phyloP scores from a whole-genome alignment of 352 stramenopile genomes.

The Phytopythium chamaehyphon region DNA sequence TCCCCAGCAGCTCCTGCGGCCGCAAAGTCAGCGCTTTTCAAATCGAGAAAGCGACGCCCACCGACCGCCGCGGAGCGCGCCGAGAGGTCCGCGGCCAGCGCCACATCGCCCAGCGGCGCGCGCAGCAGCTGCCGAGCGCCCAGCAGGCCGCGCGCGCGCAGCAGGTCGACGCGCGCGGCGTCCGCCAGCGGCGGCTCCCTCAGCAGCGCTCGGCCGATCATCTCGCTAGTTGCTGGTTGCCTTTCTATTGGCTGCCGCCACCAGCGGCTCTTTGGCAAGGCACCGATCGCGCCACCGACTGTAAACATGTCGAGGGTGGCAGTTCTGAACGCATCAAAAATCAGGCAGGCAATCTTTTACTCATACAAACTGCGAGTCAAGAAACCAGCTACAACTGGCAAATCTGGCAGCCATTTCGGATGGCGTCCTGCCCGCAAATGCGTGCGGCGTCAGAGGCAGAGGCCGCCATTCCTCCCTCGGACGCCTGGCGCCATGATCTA shows the following conservation, averaged over 20 bases:
- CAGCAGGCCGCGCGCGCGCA: slow-evolving; percentile 47
- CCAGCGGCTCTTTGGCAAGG: background rate
- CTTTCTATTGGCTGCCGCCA: background rate
- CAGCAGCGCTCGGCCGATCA: slow-evolving; percentile 58
- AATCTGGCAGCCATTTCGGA: too few relatives aligned
- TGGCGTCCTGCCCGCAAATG: background rate
- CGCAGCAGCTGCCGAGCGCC: slow-evolving; percentile 52
- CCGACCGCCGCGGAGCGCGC: slow-evolving; percentile 51
- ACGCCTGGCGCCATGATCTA: slow-evolving; percentile 57
- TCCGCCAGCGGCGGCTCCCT: slow-evolving; percentile 38
- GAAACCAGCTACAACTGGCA: too few relatives aligned
- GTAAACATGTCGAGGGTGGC: too few relatives aligned
- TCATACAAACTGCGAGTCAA: too few relatives aligned
- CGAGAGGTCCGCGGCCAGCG: slow-evolving; percentile 59
- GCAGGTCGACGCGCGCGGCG: slow-evolving; percentile 33
- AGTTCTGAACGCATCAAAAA: too few relatives aligned
- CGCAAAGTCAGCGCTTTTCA: background rate
- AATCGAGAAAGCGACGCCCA: background rate
- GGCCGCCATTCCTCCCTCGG: background rate
- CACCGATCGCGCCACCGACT: background rate
- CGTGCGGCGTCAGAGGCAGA: too few relatives aligned
- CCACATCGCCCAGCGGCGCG: slow-evolving; percentile 54
- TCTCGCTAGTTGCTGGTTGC: too few relatives aligned
- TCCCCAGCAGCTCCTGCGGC: slow-evolving; percentile 42
- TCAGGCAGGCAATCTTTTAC: too few relatives aligned